Evolutionary conservation across 1,284 basidiomycete genomes (phyloP), one percentile per base, ranked within the genome.

Genomic region (Xerocomus nothofagi): DNA sequence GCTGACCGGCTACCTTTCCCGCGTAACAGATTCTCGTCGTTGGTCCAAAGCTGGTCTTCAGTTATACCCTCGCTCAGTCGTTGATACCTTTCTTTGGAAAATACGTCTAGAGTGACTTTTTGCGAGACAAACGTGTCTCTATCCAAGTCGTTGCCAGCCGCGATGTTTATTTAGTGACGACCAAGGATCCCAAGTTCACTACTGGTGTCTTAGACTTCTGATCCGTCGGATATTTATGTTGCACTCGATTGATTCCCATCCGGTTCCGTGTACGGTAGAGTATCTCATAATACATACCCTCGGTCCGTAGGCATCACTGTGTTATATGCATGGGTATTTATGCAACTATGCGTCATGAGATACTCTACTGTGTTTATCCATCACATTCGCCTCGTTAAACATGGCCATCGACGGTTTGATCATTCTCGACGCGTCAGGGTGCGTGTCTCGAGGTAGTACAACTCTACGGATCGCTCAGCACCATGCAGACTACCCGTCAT

Each of bases 31-130:
- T 98, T 60, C 80, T 98, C 32, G 94, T 98, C 52, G 95, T 98
- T 27, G 96, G 95, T 46, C 96, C 96, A 50, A 98, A 99, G 76
- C 82, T 99, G 34, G 92, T 99, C 57, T 98, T 98, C 80, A 94
- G 91, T 60, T 98, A 97, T 76, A 99, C 96, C 23, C 81, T 98
- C 9, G 96, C 96, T 6, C 96, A 99, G 73, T 90, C 88, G 20
- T 78, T 99, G 67, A 98, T 99, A 73, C 96, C 96, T 38, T 78
- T 88, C 68, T 98, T 97, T 71, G 85, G 88, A 47, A 86, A 94
- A 70, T 94, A 92, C 69, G 88, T 91, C 53, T 91, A 72, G 57
- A 55, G 34, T 39, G 42, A 36, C 14, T 11, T n/a, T n/a, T n/a
- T 31, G 21, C 37, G 27, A 21, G 11, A 33, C n/a, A 34, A 27